A percentile compares a stretch with the other conserved stretches of the same genome.
These are phyloP conservation scores for Chenopodium album DNA, from an alignment of 148 eudicot species.

Conservation along the genomic window DNA sequence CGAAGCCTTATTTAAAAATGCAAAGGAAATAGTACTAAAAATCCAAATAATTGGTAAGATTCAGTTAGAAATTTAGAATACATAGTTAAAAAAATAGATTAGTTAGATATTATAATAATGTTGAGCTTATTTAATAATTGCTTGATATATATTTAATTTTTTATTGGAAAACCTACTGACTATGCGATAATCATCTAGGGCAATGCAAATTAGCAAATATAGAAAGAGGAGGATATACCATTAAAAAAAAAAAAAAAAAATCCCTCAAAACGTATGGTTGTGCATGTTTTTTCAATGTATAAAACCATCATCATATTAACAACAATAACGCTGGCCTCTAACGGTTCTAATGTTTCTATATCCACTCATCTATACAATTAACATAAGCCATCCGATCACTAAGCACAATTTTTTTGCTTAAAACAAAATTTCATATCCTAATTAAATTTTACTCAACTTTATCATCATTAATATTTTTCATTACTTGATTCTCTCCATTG, in stretches of 20 bases:
- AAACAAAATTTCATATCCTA: not conserved
- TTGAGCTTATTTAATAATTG: no score
- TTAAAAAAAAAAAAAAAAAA: not conserved
- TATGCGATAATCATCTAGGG: not conserved
- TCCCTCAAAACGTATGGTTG: not conserved
- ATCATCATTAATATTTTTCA: not conserved
- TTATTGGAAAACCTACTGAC: no score
- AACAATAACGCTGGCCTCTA: not conserved
- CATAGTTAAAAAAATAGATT: no score
- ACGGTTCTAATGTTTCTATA: not conserved
- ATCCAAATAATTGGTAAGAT: no score
- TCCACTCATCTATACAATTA: not conserved
- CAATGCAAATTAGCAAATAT: not conserved
- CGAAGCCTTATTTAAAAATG: no score
- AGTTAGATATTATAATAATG: no score
- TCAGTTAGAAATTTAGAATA: no score
- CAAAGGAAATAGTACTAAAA: no score
- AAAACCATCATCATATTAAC: not conserved
- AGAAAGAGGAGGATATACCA: not conserved
- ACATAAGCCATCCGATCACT: not conserved
- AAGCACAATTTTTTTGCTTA: not conserved
- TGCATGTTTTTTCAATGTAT: not conserved
- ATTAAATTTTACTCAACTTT: not conserved
- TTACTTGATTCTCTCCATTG: not conserved
- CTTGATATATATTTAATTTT: no score